These are phyloP conservation scores for Xylaria longipes DNA, from an alignment of 495 filamentous ascomycete genomes.

Conservation along the genomic window DNA sequence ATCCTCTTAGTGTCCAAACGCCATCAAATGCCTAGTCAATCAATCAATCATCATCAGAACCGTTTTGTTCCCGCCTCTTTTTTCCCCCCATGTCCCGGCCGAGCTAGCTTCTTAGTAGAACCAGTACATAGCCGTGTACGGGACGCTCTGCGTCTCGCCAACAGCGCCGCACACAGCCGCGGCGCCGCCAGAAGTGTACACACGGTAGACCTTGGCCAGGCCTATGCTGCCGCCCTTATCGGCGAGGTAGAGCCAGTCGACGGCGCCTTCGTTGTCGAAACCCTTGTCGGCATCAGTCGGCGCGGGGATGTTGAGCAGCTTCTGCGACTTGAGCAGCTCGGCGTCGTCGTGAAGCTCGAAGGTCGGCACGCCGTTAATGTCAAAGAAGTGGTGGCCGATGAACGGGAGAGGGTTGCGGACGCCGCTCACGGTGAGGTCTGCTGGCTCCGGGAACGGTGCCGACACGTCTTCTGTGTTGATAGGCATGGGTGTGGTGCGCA, in stretches of 20 bases:
- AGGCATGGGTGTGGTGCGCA: constrained; percentile 44
- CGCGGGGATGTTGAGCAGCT: constrained; percentile 55
- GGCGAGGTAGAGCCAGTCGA: constrained; percentile 69
- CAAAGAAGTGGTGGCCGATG: constrained; percentile 74
- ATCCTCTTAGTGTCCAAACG: constrained; percentile 21
- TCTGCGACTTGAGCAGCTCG: constrained; percentile 52
- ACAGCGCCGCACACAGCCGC: constrained; percentile 54
- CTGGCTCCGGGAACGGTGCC: constrained; percentile 50
- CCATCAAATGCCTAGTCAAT: constrained; percentile 15
- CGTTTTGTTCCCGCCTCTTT: not conserved
- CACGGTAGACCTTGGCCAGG: constrained; percentile 66
- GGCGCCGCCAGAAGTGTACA: constrained; percentile 69
- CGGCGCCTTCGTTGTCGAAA: constrained; percentile 54
- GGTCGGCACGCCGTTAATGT: constrained; percentile 53
- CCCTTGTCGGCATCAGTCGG: constrained; percentile 56
- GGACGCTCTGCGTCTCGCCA: constrained; percentile 54
- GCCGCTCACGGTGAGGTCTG: constrained; percentile 39
- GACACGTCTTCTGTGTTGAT: constrained; percentile 46
- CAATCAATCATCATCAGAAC: not conserved
- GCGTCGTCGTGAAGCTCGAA: constrained; percentile 59
- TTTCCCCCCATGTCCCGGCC: not conserved
- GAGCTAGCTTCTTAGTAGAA: constrained; percentile 52
- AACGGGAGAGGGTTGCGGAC: constrained; percentile 40
- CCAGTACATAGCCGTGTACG: constrained; percentile 77
- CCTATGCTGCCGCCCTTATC: constrained; percentile 56